Conservation (phyloP, 139 green algal species). For the Auxenochlorella protothecoides region DNA sequence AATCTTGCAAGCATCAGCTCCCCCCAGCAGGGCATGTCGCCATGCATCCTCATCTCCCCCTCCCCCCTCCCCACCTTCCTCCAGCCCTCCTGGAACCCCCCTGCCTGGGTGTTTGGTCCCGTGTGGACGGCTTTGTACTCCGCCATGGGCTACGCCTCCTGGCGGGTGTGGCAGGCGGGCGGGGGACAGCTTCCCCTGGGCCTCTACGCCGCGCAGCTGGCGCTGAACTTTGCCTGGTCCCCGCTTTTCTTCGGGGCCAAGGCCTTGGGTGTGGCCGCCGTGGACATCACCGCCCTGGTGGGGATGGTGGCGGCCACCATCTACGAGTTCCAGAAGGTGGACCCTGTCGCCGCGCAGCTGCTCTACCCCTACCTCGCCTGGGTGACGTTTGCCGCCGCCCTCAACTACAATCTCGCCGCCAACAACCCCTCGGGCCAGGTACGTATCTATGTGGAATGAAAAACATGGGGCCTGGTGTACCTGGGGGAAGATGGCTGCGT, state of each 20-base stretch:
- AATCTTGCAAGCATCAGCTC: too few species aligned
- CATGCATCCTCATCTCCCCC: background rate
- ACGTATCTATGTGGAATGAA: too few species aligned
- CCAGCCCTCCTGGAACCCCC: constrained; percentile 22
- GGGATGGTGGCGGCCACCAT: constrained; percentile 38
- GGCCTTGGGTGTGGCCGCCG: constrained; percentile 28
- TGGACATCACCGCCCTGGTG: constrained; percentile 42
- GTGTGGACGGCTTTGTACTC: constrained; percentile 28
- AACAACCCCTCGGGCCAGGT: too few species aligned
- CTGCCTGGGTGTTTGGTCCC: constrained; percentile 37
- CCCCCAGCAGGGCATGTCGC: too few species aligned
- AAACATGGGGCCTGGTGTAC: too few species aligned
- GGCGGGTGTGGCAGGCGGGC: constrained; percentile 18
- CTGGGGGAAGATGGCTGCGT: too few species aligned
- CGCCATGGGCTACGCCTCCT: constrained; percentile 19
- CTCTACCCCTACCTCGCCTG: constrained; percentile 41
- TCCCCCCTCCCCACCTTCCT: background rate
- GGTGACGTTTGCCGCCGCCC: constrained; percentile 25
- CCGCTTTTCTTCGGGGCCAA: constrained; percentile 58
- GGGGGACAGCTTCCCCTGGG: constrained; percentile 16
- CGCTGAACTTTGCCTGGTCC: constrained; percentile 19
- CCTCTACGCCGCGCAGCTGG: constrained; percentile 20
- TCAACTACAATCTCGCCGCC: constrained; percentile 5
- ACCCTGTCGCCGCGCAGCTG: constrained; percentile 17
- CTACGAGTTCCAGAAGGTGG: constrained; percentile 30